Evolutionary conservation across 179 eudicot species (phyloP).

Genomic region (Vitellaria paradoxa): DNA sequence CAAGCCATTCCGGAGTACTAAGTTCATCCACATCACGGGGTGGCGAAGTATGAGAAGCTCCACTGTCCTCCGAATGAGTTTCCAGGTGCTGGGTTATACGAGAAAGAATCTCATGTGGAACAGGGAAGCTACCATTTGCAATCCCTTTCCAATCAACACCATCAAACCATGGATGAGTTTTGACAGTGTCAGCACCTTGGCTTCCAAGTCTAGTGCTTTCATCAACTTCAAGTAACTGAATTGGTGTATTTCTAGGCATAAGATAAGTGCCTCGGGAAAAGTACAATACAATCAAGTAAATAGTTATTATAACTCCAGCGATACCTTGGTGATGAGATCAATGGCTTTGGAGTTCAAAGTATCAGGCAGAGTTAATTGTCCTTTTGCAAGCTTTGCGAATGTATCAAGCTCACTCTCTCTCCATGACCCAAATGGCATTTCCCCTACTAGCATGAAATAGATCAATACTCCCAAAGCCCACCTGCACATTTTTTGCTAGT

Average conservation of each 20-base stretch:
- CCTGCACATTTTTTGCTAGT: slow-evolving; percentile 45
- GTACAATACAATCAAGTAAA: neutral
- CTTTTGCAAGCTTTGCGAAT: slow-evolving; percentile 80
- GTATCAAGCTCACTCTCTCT: slow-evolving; percentile 88
- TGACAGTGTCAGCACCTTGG: slow-evolving; percentile 59
- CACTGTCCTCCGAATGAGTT: slow-evolving; percentile 37
- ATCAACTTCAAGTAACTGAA: slow-evolving; percentile 83
- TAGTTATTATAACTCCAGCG: neutral
- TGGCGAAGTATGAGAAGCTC: slow-evolving; percentile 41
- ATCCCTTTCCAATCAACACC: slow-evolving; percentile 68
- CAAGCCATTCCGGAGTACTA: slow-evolving; percentile 75
- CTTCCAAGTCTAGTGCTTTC: slow-evolving; percentile 77
- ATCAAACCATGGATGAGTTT: slow-evolving; percentile 74
- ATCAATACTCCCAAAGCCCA: slow-evolving; percentile 94
- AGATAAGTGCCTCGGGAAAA: neutral
- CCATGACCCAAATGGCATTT: slow-evolving; percentile 99
- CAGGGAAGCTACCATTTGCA: slow-evolving; percentile 33
- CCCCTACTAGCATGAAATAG: slow-evolving; percentile 90
- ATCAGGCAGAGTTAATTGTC: slow-evolving; percentile 72
- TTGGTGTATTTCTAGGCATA: neutral
- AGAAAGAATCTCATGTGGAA: slow-evolving; percentile 60
- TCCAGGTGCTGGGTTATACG: slow-evolving; percentile 61
- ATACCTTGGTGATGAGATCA: slow-evolving; percentile 86
- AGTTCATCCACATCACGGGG: slow-evolving; percentile 40
- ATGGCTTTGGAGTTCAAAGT: slow-evolving; percentile 60